These are phyloP conservation scores for Aspergillus sp. DNA, from an alignment of 2,329 filamentous ascomycete genomes.

Conservation along the genomic window DNA sequence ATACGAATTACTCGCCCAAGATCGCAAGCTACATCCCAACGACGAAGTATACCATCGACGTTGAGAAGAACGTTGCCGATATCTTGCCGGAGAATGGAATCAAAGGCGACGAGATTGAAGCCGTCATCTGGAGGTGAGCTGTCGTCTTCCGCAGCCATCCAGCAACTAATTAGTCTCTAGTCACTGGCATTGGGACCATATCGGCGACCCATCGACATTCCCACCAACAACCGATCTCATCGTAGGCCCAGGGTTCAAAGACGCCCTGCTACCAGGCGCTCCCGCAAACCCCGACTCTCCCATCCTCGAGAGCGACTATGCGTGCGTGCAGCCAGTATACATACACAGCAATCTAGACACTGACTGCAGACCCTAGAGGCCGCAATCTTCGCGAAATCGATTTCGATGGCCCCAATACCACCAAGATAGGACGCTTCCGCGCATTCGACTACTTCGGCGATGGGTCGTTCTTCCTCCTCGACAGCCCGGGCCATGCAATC, in stretches of 20 bases:
- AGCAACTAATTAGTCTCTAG: neutral
- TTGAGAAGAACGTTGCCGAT: neutral
- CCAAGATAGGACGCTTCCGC: constrained; percentile 7
- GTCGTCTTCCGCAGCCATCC: too few species aligned
- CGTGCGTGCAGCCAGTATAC: neutral
- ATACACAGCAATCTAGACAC: neutral
- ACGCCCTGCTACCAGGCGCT: constrained; percentile 1
- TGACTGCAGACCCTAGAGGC: neutral
- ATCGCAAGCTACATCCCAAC: neutral
- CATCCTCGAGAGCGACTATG: constrained; percentile 3
- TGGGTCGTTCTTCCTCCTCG: constrained; percentile 53
- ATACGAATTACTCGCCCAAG: neutral
- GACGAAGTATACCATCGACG: neutral
- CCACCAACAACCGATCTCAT: constrained; percentile 7
- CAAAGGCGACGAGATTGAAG: neutral
- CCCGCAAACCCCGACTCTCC: neutral
- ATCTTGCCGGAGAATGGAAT: neutral
- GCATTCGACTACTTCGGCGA: constrained; percentile 52
- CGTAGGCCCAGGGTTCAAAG: constrained; percentile 10
- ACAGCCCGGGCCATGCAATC: constrained; percentile 24
- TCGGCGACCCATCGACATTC: constrained; percentile 14
- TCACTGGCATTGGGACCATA: constrained; percentile 20
- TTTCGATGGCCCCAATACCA: neutral
- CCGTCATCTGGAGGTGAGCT: constrained; percentile 7
- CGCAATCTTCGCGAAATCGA: neutral